Conservation (phyloP, 2,329 filamentous ascomycete species). For the Epichloe hybrida region DNA sequence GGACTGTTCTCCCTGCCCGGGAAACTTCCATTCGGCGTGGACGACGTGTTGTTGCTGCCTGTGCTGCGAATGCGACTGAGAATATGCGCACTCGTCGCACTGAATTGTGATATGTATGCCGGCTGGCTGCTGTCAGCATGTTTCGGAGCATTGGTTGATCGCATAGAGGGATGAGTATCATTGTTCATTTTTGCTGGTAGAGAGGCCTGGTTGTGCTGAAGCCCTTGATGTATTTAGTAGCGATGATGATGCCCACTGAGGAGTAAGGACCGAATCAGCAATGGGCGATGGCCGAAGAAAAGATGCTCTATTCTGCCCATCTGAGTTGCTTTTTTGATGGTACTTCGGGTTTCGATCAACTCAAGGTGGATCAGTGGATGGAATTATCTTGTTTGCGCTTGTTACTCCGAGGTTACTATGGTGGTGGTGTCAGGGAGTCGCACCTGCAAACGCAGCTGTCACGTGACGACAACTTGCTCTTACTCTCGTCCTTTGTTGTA, state of each 20-base stretch:
- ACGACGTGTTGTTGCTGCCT: too few relatives aligned
- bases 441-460: background rate
- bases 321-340: too few relatives aligned
- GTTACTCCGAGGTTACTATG: background rate
- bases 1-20: background rate
- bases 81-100: slow-evolving; percentile 1
- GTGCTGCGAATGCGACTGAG: slow-evolving; percentile 3
- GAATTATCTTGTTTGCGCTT: background rate
- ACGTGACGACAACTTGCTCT: background rate
- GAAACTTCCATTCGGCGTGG: background rate
- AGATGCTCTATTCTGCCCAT: too few relatives aligned
- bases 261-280: too few relatives aligned
- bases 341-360: too few relatives aligned
- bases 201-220: background rate
- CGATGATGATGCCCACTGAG: background rate
- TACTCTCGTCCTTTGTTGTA: too few relatives aligned
- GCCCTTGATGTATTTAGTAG: background rate
- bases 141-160: background rate
- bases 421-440: background rate
- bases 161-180: too few relatives aligned
- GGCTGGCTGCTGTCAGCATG: background rate
- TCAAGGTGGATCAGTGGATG: background rate
- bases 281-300: too few relatives aligned
- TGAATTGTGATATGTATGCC: slow-evolving; percentile 5
- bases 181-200: background rate